Percentiles rank a stretch among this genome's conserved stretches.
Conservation (phyloP, 192 early-diverging fungal species). For the Umbelopsis sp. region DNA sequence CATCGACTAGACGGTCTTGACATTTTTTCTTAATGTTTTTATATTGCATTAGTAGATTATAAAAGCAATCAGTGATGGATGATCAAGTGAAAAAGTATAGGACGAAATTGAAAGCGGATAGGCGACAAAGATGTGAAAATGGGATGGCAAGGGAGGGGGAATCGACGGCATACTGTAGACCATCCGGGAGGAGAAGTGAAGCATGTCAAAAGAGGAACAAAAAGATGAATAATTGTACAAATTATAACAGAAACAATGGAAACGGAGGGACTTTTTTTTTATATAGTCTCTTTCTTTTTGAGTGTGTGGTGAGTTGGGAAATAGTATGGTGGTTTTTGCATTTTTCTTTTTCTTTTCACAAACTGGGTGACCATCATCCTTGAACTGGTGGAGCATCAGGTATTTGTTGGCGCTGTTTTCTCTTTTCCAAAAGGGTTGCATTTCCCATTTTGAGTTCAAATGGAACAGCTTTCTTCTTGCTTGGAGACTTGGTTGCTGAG, state of each 20-base stretch:
- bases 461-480: neutral
- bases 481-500: neutral
- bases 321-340: neutral
- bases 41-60: too few species aligned
- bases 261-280: neutral
- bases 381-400: neutral
- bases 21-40: too few species aligned
- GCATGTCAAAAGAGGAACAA: neutral
- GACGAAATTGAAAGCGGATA: too few species aligned
- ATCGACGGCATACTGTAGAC: neutral
- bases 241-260: neutral
- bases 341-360: neutral
- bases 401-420: conserved; percentile 17
- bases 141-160: too few species aligned
- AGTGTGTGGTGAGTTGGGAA: too few species aligned
- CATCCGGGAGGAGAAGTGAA: neutral
- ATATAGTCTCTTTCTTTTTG: too few species aligned
- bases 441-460: conserved; percentile 33
- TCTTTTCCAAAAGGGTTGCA: conserved; percentile 28
- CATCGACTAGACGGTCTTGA: too few species aligned
- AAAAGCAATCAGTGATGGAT: too few species aligned
- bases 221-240: neutral
- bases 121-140: too few species aligned
- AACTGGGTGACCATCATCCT: neutral
- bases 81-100: too few species aligned